Percentiles rank a stretch among this genome's conserved stretches.
Evolutionary conservation across 768 basidiomycete genomes (phyloP).

Genomic region (Lenzites betulinus): DNA sequence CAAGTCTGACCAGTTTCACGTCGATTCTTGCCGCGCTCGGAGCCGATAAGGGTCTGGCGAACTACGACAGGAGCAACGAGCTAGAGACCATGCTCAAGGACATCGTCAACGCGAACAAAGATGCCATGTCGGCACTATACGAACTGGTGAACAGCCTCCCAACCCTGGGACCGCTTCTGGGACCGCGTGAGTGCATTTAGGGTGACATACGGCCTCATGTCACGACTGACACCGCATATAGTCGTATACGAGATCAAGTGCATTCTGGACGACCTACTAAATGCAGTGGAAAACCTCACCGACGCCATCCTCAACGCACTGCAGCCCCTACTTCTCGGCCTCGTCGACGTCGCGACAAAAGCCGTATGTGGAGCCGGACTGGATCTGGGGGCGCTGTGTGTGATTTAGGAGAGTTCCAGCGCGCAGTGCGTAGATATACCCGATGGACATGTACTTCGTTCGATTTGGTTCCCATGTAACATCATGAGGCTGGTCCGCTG

Average conservation of each 20-base stretch:
- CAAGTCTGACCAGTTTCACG: slow-evolving; percentile 35
- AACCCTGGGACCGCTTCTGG: slow-evolving; percentile 50
- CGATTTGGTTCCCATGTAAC: background rate
- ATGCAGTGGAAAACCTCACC: slow-evolving; percentile 48
- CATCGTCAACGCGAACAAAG: slow-evolving; percentile 50
- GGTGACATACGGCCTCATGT: background rate
- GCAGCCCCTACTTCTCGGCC: slow-evolving; percentile 36
- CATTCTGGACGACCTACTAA: slow-evolving; percentile 50
- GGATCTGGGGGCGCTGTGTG: slow-evolving; percentile 22
- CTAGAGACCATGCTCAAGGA: slow-evolving; percentile 54
- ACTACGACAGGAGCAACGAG: slow-evolving; percentile 47
- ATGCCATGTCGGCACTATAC: slow-evolving; percentile 38
- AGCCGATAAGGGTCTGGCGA: slow-evolving; percentile 50
- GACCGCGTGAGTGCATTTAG: slow-evolving; percentile 47
- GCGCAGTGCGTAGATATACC: background rate
- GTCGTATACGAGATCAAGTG: slow-evolving; percentile 67
- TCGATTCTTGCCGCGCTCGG: slow-evolving; percentile 31
- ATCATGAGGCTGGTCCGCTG: slow-evolving; percentile 15
- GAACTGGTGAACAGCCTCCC: slow-evolving; percentile 44
- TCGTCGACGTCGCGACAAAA: slow-evolving; percentile 26
- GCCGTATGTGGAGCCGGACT: slow-evolving; percentile 31
- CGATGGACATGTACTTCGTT: background rate
- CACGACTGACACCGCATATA: slow-evolving; percentile 27
- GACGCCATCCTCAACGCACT: slow-evolving; percentile 43
- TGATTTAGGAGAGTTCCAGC: slow-evolving; percentile 10